Evolutionary conservation across 495 filamentous ascomycete genomes (phyloP).

Genomic region (Talaromyces liani): DNA sequence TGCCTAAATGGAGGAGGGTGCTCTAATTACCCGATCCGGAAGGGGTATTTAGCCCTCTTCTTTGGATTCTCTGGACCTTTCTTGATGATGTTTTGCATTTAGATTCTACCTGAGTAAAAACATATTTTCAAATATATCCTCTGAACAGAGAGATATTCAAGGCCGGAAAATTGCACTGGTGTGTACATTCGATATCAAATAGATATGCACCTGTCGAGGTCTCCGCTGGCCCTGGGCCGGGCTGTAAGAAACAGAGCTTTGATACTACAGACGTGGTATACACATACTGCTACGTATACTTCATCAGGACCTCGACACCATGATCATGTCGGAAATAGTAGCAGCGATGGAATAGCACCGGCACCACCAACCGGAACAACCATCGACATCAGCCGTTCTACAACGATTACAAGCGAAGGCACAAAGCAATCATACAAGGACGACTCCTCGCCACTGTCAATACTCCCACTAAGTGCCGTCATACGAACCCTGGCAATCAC

Average conservation of each 20-base stretch:
- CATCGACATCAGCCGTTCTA: background rate
- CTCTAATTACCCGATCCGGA: slow-evolving; percentile 3
- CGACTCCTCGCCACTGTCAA: slow-evolving; percentile 43
- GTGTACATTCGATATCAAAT: background rate
- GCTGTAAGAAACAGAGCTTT: background rate
- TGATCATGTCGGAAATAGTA: background rate
- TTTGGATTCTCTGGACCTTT: too few species aligned
- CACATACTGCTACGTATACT: background rate
- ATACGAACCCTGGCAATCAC: slow-evolving; percentile 69
- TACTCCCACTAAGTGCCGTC: slow-evolving; percentile 59
- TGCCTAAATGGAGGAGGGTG: background rate
- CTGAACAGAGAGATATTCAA: background rate
- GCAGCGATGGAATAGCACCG: background rate
- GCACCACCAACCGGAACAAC: background rate
- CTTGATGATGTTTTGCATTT: too few species aligned
- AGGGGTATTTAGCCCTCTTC: background rate
- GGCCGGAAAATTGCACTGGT: background rate
- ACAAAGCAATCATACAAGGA: background rate
- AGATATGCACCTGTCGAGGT: background rate
- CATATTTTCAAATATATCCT: background rate
- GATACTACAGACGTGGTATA: background rate
- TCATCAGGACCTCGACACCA: background rate
- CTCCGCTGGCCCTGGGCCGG: background rate
- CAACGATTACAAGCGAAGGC: background rate
- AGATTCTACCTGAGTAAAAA: too few species aligned